phyloP scores from a whole-genome alignment of 208 protist species.

The Crithidia mellificae region DNA sequence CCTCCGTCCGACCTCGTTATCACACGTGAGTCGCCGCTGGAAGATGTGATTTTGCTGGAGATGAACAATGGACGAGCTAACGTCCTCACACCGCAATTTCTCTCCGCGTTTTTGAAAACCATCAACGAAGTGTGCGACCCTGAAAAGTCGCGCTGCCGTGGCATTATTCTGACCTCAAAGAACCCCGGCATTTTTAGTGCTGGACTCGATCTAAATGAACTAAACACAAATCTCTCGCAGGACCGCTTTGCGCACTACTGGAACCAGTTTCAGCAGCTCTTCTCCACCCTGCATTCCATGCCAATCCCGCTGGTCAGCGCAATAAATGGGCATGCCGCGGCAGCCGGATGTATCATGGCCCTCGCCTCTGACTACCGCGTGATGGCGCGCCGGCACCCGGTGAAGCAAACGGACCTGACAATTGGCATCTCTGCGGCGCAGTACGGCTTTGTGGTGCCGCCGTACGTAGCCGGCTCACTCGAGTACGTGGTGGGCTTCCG shows the following conservation, averaged over 20 bases:
- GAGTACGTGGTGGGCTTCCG: slow-evolving; percentile 69
- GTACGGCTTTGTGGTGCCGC: slow-evolving; percentile 69
- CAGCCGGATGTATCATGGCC: slow-evolving; percentile 69
- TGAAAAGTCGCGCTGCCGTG: slow-evolving; percentile 45
- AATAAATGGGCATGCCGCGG: slow-evolving; percentile 70
- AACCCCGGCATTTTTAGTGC: slow-evolving; percentile 54
- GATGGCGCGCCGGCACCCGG: slow-evolving; percentile 50
- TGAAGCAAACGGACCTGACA: slow-evolving; percentile 26
- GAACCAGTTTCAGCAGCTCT: slow-evolving; percentile 70
- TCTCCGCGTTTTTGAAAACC: slow-evolving; percentile 43
- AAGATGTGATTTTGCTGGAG: slow-evolving; percentile 52
- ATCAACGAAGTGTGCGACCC: slow-evolving; percentile 60
- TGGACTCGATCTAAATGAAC: slow-evolving; percentile 61
- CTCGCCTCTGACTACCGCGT: slow-evolving; percentile 76
- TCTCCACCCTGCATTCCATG: slow-evolving; percentile 67
- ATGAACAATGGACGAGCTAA: slow-evolving; percentile 60
- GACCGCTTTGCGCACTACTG: slow-evolving; percentile 65
- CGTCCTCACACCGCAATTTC: slow-evolving; percentile 45
- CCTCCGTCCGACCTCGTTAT: slow-evolving; percentile 25
- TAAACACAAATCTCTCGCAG: slow-evolving; percentile 36
- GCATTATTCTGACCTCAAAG: slow-evolving; percentile 70
- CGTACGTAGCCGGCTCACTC: slow-evolving; percentile 62
- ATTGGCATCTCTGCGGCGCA: slow-evolving; percentile 68
- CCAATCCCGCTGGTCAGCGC: slow-evolving; percentile 67
- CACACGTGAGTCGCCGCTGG: slow-evolving; percentile 49